Base-by-base conservation (phyloP, 2,329 filamentous ascomycete species). In the Didymella keratinophila region DNA sequence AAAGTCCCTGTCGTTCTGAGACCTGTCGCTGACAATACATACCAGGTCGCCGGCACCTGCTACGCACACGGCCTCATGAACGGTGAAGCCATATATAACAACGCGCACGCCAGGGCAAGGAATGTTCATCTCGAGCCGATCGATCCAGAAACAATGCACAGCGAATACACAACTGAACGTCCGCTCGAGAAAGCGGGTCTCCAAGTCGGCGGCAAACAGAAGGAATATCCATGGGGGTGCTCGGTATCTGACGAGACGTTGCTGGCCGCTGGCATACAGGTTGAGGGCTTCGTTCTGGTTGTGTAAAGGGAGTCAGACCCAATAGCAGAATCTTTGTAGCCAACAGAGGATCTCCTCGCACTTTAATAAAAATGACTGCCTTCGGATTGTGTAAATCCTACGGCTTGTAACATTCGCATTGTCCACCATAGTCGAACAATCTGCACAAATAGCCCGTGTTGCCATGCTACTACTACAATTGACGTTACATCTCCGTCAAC, bases 31-130 rank as follows among this genome's bases (percentile, higher is more conserved):
- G 20, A 25, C 6, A 12, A 36, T 12, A 41, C 27, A 11, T 32
- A 27, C 11, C 11, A 34, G 12, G 18, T 47, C 3, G 44, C 36
- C 11, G 44, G 44, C 6, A 10, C 11, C 9, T 47, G 44, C 20
- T 47, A 47, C 30, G 30, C 20, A 34, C 44, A 47, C 25, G 44
- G 44, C 14, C 28, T 47, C 11, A 47, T 25, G 28, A 11, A 47
- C 12, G 44, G 44, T 3, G 44, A 47, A 10, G 12, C 5, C 12
- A 2, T 36, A 47, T 47, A 47, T 11, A 4, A 14, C 12, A 36
- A 36, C 14, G 20, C 2, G 21, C 11, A 14, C 5, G 8, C 32
- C 32, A n/a, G 7, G 6, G 8, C 23, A 39, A 9, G 18, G 8
- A 14, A 14, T 12, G 2, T 9, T 36, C 7, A n/a, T 11, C 16